A percentile compares a stretch with the other conserved stretches of the same genome.
These are phyloP conservation scores for Daldinia grandis DNA, from an alignment of 495 filamentous ascomycete genomes.

Conservation along the genomic window DNA sequence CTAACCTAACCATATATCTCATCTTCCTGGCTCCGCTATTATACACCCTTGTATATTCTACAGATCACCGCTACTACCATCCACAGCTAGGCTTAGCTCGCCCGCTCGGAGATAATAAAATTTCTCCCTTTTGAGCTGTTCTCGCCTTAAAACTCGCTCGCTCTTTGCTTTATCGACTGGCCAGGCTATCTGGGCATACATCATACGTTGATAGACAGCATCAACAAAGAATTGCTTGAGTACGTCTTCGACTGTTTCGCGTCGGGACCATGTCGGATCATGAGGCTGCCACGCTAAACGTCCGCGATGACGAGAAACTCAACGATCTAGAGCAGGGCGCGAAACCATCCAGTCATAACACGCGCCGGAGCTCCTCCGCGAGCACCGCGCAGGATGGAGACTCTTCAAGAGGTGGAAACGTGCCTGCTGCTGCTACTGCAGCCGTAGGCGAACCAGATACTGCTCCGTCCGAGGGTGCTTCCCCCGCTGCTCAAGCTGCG, in stretches of 20 bases:
- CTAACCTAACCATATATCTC: neutral
- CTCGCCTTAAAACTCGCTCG: neutral
- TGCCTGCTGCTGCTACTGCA: neutral
- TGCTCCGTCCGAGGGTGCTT: neutral
- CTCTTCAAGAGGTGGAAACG: neutral
- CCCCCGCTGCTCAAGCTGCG: slow-evolving; percentile 4
- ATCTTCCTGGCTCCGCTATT: neutral
- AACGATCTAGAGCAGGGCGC: slow-evolving; percentile 28
- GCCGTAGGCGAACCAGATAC: neutral
- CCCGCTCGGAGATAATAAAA: slow-evolving; percentile 2
- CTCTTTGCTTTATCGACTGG: slow-evolving; percentile 1
- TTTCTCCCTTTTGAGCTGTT: slow-evolving; percentile 2
- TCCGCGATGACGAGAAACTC: slow-evolving; percentile 38
- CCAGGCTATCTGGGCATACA: neutral
- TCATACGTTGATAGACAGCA: slow-evolving; percentile 3
- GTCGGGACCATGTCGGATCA: slow-evolving; percentile 30
- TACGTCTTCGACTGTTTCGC: neutral
- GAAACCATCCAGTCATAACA: slow-evolving; percentile 13
- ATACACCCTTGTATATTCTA: neutral
- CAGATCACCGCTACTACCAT: neutral
- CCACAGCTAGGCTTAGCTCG: neutral
- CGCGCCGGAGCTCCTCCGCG: slow-evolving; percentile 22
- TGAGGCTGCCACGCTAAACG: slow-evolving; percentile 28
- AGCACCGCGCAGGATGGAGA: slow-evolving; percentile 28
- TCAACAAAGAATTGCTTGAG: slow-evolving; percentile 2